A percentile compares a stretch with the other conserved stretches of the same genome.
Conservation (phyloP, 176 grass and related monocot species). For the Neostapfia colusana region DNA sequence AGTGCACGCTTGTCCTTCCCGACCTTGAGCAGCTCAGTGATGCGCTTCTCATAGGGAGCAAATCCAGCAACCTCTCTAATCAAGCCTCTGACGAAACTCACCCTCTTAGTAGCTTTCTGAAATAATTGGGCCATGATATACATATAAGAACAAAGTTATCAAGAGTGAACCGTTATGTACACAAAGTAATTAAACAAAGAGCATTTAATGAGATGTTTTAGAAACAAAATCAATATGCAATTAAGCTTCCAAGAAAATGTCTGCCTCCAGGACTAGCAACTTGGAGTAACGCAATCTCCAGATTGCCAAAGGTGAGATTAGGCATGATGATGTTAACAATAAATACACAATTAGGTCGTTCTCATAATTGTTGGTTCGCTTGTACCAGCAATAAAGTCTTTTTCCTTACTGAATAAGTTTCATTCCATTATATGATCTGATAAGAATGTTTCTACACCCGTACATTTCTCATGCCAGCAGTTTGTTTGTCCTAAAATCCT, state of each 20-base stretch:
- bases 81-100: conserved; percentile 47
- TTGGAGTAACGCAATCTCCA: conserved; percentile 27
- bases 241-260: conserved; percentile 43
- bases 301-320: conserved; percentile 43
- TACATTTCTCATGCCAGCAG: background rate
- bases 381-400: no score
- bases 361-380: background rate
- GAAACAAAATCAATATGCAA: conserved; percentile 33
- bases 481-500: background rate
- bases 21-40: conserved; percentile 72
- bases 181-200: background rate
- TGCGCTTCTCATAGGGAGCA: conserved; percentile 58
- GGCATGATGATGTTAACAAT: background rate
- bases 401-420: background rate
- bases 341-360: background rate
- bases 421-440: background rate
- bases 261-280: conserved; percentile 42
- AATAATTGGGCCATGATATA: background rate
- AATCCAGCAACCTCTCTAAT: conserved; percentile 68
- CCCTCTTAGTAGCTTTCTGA: conserved; percentile 56
- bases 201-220: conserved; percentile 21
- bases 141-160: background rate
- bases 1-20: conserved; percentile 66
- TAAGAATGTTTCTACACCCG: background rate
- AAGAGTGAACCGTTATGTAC: background rate